These are phyloP conservation scores for Parachlorella kessleri DNA, from an alignment of 139 green algal species.

Conservation along the genomic window DNA sequence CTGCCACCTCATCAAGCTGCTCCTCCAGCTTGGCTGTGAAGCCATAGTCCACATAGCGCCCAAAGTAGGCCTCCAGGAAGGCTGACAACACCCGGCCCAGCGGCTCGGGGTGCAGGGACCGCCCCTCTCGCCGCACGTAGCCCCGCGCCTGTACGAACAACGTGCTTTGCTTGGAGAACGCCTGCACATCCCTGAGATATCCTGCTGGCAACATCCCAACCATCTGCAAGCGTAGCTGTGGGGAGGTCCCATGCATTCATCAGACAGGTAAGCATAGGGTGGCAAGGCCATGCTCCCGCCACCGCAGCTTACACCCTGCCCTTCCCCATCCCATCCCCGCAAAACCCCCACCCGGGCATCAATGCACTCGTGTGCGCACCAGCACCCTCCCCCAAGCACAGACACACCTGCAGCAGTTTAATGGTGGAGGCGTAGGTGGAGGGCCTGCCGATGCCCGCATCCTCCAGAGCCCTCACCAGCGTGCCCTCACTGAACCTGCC, in stretches of 20 bases:
- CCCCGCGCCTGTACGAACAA: constrained; percentile 54
- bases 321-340: too few species aligned
- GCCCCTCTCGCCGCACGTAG: constrained; percentile 69
- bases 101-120: constrained; percentile 57
- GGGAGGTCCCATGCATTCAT: too few species aligned
- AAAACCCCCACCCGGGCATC: neutral
- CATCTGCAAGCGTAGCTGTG: too few species aligned
- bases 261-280: too few species aligned
- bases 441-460: constrained; percentile 87
- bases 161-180: too few species aligned
- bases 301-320: neutral
- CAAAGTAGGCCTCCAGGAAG: constrained; percentile 85
- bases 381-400: neutral
- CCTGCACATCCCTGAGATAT: too few species aligned
- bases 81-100: constrained; percentile 69
- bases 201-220: too few species aligned
- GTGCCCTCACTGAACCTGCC: constrained; percentile 65
- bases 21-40: constrained; percentile 77
- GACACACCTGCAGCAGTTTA: constrained; percentile 65
- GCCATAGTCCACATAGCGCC: constrained; percentile 76
- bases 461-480: constrained; percentile 86
- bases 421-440: constrained; percentile 93
- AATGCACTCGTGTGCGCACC: neutral
- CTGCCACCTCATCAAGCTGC: constrained; percentile 69
- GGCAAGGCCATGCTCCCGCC: neutral